These are phyloP conservation scores for Rosa chinensis DNA, from an alignment of 306 rosid species.

Conservation along the genomic window DNA sequence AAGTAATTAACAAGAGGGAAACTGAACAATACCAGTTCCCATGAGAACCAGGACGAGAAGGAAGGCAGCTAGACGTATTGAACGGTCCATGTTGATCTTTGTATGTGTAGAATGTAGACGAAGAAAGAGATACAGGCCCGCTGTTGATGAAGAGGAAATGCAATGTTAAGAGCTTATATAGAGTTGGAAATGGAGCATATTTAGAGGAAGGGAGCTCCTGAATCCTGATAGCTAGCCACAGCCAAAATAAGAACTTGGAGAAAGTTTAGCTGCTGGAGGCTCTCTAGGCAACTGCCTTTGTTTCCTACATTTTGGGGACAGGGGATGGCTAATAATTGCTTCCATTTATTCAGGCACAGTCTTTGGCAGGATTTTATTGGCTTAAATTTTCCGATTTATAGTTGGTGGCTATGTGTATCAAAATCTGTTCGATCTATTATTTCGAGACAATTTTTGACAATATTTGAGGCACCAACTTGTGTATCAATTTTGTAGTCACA, in stretches of 20 bases:
- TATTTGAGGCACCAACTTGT: too few species aligned
- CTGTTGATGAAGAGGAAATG: not conserved
- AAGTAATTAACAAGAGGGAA: not conserved
- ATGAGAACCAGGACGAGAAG: not conserved
- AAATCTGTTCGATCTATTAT: too few species aligned
- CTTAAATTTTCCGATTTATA: not conserved
- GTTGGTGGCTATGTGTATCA: too few species aligned
- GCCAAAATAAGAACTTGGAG: not conserved
- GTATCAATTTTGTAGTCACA: too few species aligned
- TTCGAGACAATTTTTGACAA: too few species aligned
- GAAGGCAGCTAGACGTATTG: not conserved
- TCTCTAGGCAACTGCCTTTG: not conserved
- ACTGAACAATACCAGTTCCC: not conserved
- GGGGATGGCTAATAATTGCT: not conserved
- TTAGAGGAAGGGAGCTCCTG: not conserved
- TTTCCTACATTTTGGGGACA: slow-evolving; percentile 1
- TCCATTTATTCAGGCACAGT: not conserved
- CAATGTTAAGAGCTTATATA: not conserved
- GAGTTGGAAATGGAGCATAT: not conserved
- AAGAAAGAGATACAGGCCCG: not conserved
- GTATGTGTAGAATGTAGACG: not conserved
- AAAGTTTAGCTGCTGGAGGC: not conserved
- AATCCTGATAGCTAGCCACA: not conserved
- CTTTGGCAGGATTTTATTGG: not conserved
- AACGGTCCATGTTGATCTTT: not conserved